phyloP scores from a whole-genome alignment of 805 yeast species.

The Starmerella cellae region DNA sequence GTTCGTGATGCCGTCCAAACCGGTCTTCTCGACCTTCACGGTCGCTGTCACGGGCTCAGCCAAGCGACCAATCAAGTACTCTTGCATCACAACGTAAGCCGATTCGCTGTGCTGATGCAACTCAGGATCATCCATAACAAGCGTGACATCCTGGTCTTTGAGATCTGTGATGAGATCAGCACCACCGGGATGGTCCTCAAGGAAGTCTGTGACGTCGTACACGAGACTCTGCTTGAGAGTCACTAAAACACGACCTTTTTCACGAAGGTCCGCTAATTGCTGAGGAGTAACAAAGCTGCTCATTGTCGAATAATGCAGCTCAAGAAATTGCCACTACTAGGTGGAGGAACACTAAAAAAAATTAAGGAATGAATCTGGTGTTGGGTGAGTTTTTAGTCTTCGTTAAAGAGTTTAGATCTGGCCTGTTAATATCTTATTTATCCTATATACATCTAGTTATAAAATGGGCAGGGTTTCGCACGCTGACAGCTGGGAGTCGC shows the following conservation, averaged over 20 bases:
- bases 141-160: slow-evolving; percentile 38
- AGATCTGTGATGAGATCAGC: slow-evolving; percentile 37
- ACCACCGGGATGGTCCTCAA: slow-evolving; percentile 66
- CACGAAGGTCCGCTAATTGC: slow-evolving; percentile 12
- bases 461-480: too few species aligned
- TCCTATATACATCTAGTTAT: too few species aligned
- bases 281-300: slow-evolving; percentile 4
- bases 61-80: slow-evolving; percentile 52
- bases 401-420: too few species aligned
- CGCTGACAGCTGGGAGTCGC: too few species aligned
- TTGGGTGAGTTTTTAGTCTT: too few species aligned
- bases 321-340: background rate
- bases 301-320: too few species aligned
- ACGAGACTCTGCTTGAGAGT: slow-evolving; percentile 66
- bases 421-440: too few species aligned
- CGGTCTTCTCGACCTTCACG: background rate
- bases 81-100: slow-evolving; percentile 78
- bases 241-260: slow-evolving; percentile 42
- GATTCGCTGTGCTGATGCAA: slow-evolving; percentile 72
- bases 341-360: too few species aligned
- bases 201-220: slow-evolving; percentile 64
- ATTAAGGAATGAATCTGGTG: too few species aligned
- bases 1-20: background rate
- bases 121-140: slow-evolving; percentile 56
- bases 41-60: slow-evolving; percentile 31